Percentiles rank a stretch among this genome's conserved stretches.
These are phyloP conservation scores for Discostella pseudostelligera DNA, from an alignment of 108 stramenopile genomes.

Conservation along the genomic window DNA sequence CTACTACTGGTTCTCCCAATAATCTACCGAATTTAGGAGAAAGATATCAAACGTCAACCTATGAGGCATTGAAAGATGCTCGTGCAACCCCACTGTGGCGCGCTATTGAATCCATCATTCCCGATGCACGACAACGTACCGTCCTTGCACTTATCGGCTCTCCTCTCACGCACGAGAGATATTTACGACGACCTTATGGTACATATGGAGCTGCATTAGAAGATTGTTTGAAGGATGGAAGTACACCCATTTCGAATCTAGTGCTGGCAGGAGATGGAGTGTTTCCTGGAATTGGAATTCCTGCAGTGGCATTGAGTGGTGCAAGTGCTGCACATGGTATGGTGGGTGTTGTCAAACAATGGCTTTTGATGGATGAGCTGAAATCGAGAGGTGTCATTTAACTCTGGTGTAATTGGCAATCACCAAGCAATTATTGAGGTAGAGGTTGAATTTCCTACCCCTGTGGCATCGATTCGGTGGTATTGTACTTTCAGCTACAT, in stretches of 20 bases:
- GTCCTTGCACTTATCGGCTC: slow-evolving; percentile 82
- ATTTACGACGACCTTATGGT: slow-evolving; percentile 73
- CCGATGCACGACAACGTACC: slow-evolving; percentile 74
- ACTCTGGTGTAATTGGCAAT: too few species aligned
- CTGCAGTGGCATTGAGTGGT: slow-evolving; percentile 85
- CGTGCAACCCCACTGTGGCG: slow-evolving; percentile 82
- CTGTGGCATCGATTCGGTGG: too few species aligned
- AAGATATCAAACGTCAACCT: slow-evolving; percentile 37
- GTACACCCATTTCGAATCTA: slow-evolving; percentile 66
- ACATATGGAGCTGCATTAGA: slow-evolving; percentile 89
- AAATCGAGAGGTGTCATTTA: slow-evolving; percentile 37
- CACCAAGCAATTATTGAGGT: too few species aligned
- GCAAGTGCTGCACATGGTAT: slow-evolving; percentile 87
- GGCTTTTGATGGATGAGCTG: slow-evolving; percentile 59
- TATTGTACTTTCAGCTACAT: too few species aligned
- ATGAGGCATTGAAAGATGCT: slow-evolving; percentile 74
- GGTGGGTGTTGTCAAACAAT: slow-evolving; percentile 60
- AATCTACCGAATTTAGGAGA: slow-evolving; percentile 45
- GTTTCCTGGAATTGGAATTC: slow-evolving; percentile 84
- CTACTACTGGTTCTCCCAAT: neutral
- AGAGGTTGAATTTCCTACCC: too few species aligned
- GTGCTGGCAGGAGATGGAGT: slow-evolving; percentile 76
- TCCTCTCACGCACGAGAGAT: slow-evolving; percentile 91
- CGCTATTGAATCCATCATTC: slow-evolving; percentile 87
- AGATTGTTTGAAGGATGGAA: slow-evolving; percentile 80